A percentile compares a stretch with the other conserved stretches of the same genome.
phyloP scores from a whole-genome alignment of 179 eudicot species.

The Beta macrorhiza region DNA sequence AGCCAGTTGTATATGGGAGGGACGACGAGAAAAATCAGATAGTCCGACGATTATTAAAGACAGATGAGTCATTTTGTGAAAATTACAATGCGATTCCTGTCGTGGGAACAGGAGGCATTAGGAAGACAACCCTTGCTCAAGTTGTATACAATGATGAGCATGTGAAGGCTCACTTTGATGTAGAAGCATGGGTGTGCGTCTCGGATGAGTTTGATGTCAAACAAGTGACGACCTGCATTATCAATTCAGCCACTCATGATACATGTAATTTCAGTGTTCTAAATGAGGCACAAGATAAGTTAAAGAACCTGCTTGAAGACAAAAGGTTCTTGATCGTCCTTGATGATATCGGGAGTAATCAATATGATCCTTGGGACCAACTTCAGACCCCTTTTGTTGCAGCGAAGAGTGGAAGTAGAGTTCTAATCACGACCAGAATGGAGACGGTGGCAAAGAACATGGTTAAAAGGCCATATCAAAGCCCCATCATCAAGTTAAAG shows the following conservation, averaged over 20 bases:
- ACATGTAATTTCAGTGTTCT: background rate
- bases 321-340: background rate
- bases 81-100: no score
- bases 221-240: background rate
- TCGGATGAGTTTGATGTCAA: conserved; percentile 13
- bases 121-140: conserved; percentile 16
- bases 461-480: background rate
- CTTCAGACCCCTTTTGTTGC: no score
- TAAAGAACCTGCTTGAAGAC: background rate
- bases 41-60: background rate
- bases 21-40: background rate
- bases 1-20: conserved; percentile 11
- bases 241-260: background rate
- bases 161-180: background rate
- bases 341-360: no score
- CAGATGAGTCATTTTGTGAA: background rate
- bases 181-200: conserved; percentile 17
- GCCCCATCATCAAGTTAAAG: background rate
- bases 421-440: background rate
- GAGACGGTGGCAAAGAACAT: conserved; percentile 7
- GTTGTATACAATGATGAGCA: background rate
- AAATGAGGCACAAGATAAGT: background rate
- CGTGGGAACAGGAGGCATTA: no score
- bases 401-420: no score
- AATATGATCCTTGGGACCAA: no score